These are phyloP conservation scores for Artemisia princeps DNA, from an alignment of 140 eudicot species.

Conservation along the genomic window DNA sequence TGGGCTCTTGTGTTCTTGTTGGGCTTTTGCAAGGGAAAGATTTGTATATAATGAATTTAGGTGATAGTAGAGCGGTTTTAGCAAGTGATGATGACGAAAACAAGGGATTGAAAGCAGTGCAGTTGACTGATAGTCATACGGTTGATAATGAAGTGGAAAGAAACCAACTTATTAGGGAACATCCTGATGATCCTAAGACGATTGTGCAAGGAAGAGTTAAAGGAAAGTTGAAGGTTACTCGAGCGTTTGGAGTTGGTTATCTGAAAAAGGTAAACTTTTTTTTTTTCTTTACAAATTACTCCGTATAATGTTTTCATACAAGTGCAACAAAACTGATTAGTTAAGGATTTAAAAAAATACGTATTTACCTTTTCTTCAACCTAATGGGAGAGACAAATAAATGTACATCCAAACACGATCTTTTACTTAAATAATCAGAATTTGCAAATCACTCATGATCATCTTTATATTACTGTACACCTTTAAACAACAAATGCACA, in stretches of 20 bases:
- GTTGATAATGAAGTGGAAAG: conserved; percentile 78
- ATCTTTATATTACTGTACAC: background rate
- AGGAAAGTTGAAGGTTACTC: conserved; percentile 88
- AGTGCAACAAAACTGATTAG: background rate
- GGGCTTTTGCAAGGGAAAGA: conserved; percentile 70
- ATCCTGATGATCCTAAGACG: conserved; percentile 75
- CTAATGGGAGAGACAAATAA: background rate
- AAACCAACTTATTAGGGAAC: conserved; percentile 48
- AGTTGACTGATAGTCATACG: conserved; percentile 74
- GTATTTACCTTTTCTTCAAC: no score
- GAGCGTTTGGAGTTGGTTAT: conserved; percentile 98
- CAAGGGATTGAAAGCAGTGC: conserved; percentile 48
- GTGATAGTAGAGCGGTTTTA: conserved; percentile 89
- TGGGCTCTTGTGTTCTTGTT: conserved; percentile 89
- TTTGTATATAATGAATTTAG: conserved; percentile 67
- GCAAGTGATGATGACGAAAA: conserved; percentile 45
- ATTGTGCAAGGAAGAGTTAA: conserved; percentile 74
- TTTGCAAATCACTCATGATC: background rate
- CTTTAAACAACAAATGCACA: no score
- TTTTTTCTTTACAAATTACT: background rate
- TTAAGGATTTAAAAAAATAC: background rate
- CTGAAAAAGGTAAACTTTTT: conserved; percentile 61
- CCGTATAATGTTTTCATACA: background rate
- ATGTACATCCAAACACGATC: background rate
- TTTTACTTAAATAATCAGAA: background rate